Conservation (phyloP, 257 asterid genomes). For the Solanum virginianum region DNA sequence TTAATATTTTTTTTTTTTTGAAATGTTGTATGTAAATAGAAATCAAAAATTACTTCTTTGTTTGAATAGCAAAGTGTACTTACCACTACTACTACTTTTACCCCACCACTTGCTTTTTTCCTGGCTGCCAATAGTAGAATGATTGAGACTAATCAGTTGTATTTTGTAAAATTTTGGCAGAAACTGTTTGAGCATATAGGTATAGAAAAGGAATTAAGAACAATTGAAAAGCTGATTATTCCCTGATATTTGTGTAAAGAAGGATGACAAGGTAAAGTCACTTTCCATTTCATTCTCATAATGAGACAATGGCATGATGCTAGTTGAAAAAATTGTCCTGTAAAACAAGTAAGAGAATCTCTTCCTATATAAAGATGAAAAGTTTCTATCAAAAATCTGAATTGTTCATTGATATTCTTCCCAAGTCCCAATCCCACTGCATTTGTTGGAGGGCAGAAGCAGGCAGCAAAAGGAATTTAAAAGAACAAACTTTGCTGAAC, state of each 20-base stretch:
- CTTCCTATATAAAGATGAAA: not conserved
- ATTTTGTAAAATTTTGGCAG: constrained; percentile 5
- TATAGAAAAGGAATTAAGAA: not conserved
- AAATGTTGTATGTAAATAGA: constrained; percentile 20
- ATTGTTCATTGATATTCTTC: not conserved
- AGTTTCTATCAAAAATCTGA: not conserved
- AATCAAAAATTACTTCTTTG: constrained; percentile 1
- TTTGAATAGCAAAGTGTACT: not conserved
- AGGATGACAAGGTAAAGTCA: constrained; percentile 14
- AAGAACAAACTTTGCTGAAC: not conserved
- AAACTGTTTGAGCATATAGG: constrained; percentile 1
- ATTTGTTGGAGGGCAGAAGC: not conserved
- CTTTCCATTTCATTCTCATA: constrained; percentile 17
- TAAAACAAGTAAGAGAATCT: not conserved
- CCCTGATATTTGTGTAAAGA: constrained; percentile 8
- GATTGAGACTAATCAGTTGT: not conserved
- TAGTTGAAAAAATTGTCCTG: constrained; percentile 4
- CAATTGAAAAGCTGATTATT: constrained; percentile 2
- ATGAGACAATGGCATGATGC: constrained; percentile 18
- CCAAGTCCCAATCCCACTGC: not conserved
- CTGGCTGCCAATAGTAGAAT: not conserved
- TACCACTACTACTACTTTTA: not conserved
- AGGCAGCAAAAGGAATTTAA: not conserved
- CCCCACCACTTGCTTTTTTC: not conserved
- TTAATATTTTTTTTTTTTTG: not conserved